Base-by-base conservation (phyloP, 495 filamentous ascomycete genomes). In the Elaphomyces granulatus region DNA sequence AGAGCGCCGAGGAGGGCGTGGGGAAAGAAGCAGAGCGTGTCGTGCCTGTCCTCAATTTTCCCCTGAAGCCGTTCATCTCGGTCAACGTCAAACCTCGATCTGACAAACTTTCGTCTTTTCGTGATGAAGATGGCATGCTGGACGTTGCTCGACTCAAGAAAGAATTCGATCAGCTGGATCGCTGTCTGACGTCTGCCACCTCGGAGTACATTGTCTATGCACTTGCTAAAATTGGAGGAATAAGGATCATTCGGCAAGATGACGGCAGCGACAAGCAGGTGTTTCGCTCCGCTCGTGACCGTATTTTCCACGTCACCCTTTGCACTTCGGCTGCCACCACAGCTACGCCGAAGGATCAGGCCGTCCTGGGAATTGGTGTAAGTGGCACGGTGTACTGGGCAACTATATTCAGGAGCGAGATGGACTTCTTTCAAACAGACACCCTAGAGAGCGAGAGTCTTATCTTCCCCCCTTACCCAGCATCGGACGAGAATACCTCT, bases 361-460 rank as follows among this genome's bases (percentile, higher is more conserved):
- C 80, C 19, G 73, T 99, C 36, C 77, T 99, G 42, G 92, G 79
- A 26, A 95, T 87, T 44, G 88, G 87, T 41, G 75, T 95, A 46
- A 92, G 85, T 53, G 92, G 92, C 6, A 77, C 87, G 7, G 86
- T 95, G 2, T 94, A 94, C 59, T 99, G 90, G 81, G 74, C 83
- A 10, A 64, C 80, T 46, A 74, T 90, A 45, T 71, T 72, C 32
- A 76, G 79, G 35, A 68, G 72, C 8, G 72, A 75, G 15, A 79
- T 78, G 41, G 85, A 90, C 46, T 61, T 78, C 28, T 77, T 87
- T 41, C 80, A 85, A 39, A 68, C 77, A 41, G 72, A 75, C 38
- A 66, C 79, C 33, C 68, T 83, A 32, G 83, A 87, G 56, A 75
- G 76, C 39, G 74, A 81, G 47, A 80, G 83, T 33, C 75, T 95